Percentiles rank a stretch among this genome's conserved stretches.
Evolutionary conservation across 1,139 yeast genomes (phyloP).

Genomic region (Candida neerlandica): DNA sequence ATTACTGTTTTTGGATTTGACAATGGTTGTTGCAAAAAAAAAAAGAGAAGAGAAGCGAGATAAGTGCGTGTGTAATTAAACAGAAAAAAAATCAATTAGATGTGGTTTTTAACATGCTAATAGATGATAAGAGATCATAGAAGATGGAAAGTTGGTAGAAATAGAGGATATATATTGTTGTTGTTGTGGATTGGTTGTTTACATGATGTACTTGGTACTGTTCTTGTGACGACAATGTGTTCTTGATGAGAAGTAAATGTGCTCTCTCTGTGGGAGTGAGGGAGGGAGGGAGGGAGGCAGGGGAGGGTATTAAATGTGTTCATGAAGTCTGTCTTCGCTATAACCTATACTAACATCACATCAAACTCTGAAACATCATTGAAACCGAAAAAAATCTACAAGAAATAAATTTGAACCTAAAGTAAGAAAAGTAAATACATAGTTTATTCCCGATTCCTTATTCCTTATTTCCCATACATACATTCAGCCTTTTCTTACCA

Average conservation of each 20-base stretch:
- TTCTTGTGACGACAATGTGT: too few relatives aligned
- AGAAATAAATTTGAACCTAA: not conserved
- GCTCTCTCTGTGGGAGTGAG: too few relatives aligned
- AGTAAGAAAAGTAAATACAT: not conserved
- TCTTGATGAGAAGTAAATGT: too few relatives aligned
- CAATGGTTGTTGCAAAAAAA: constrained; percentile 10
- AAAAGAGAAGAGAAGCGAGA: not conserved
- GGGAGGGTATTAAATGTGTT: too few relatives aligned
- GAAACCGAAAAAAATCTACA: not conserved
- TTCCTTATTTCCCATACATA: too few relatives aligned
- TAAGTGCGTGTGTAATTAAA: not conserved
- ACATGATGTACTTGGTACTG: too few relatives aligned
- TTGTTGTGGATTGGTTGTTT: not conserved
- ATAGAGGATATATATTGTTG: not conserved
- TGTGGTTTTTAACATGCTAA: constrained; percentile 1
- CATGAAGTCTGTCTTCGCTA: too few relatives aligned
- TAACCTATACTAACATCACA: too few relatives aligned
- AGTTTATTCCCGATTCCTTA: not conserved
- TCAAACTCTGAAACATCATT: not conserved
- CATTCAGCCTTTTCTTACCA: too few relatives aligned
- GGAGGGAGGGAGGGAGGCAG: too few relatives aligned
- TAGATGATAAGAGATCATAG: not conserved
- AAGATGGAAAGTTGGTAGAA: not conserved
- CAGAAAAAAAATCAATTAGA: not conserved
- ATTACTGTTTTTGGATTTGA: constrained; percentile 8